A percentile compares a stretch with the other conserved stretches of the same genome.
Conservation (phyloP, 768 basidiomycete genomes). For the Coprinopsis cinerea region DNA sequence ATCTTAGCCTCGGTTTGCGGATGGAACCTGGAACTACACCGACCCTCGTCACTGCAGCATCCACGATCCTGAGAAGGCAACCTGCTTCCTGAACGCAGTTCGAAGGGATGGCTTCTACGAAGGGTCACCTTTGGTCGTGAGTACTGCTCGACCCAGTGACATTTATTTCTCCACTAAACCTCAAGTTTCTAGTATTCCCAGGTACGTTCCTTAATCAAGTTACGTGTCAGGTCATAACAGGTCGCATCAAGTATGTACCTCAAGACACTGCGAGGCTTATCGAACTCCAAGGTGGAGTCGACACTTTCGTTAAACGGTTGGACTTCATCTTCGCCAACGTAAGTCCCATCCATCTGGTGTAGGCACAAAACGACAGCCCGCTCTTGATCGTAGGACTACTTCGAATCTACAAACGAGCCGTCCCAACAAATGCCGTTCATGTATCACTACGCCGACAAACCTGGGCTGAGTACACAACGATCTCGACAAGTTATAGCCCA, state of each 20-base stretch:
- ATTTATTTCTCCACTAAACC: too few relatives aligned
- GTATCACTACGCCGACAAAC: slow-evolving; percentile 63
- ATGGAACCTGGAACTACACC: slow-evolving; percentile 57
- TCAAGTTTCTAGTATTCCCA: slow-evolving; percentile 48
- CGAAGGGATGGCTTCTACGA: slow-evolving; percentile 63
- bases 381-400: slow-evolving; percentile 37
- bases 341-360: not conserved
- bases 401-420: slow-evolving; percentile 59
- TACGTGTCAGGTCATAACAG: not conserved
- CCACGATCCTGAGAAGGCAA: slow-evolving; percentile 50
- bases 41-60: slow-evolving; percentile 64
- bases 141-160: slow-evolving; percentile 14
- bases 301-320: slow-evolving; percentile 48
- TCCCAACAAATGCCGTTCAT: slow-evolving; percentile 66
- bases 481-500: slow-evolving; percentile 50
- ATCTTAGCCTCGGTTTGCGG: slow-evolving; percentile 45
- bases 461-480: slow-evolving; percentile 52
- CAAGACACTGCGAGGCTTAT: slow-evolving; percentile 62
- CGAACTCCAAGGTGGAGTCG: slow-evolving; percentile 51
- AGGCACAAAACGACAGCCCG: not conserved
- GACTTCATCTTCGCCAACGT: slow-evolving; percentile 55
- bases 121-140: slow-evolving; percentile 53
- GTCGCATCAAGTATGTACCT: slow-evolving; percentile 44
- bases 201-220: slow-evolving; percentile 23
- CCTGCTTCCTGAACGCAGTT: slow-evolving; percentile 53